Evolutionary conservation across 2,329 filamentous ascomycete genomes (phyloP), one percentile per base, ranked within the genome.

Genomic region (Hypomyces perniciosus): DNA sequence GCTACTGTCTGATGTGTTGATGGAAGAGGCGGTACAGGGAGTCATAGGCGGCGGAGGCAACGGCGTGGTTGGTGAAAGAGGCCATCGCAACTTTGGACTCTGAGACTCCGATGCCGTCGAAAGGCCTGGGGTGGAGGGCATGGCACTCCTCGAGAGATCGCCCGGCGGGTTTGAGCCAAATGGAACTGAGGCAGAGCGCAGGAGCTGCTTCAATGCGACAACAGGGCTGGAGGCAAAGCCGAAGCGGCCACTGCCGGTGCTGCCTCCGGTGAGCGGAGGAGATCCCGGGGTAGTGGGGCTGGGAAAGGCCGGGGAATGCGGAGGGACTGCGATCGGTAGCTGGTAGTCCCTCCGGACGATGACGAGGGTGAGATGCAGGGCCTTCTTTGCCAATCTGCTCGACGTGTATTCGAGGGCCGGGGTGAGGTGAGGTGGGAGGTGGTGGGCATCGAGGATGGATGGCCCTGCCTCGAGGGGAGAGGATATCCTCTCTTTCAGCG

Each of bases 391-490:
- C 26, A 85, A 71, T 20, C 76, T 72, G 55, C 70, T 72, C 0
- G 82, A 83, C 10, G 74, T 71, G 58, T 83, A 81, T 52, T 83
- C 80, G 30, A 85, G 73, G 28, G 80, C 80, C 4, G 73, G 71
- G 8, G 67, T 72, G 49, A 84, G 63, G 40, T 73, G 70, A n/a
- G 73, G 65, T 2, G 81, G 80, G n/a, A 85, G 71, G 52, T 77
- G 74, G 56, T 81, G 74, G 33, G 71, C 69, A 58, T 83, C 78
- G 53, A 83, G 74, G 49, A 84, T 70, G 20, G 81, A 84, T 39
- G 71, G 69, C 13, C 81, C 81, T 29, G 81, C 81, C 70, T 84
- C 82, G 51, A 85, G 73, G 10, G 82, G 81, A 45, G 79, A 76
- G 1, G 81, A 84, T 59, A 85, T 85, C 51, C 69, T 72, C 50